Evolutionary conservation across 2,329 filamentous ascomycete genomes (phyloP).

Genomic region (Sclerotinia borealis): DNA sequence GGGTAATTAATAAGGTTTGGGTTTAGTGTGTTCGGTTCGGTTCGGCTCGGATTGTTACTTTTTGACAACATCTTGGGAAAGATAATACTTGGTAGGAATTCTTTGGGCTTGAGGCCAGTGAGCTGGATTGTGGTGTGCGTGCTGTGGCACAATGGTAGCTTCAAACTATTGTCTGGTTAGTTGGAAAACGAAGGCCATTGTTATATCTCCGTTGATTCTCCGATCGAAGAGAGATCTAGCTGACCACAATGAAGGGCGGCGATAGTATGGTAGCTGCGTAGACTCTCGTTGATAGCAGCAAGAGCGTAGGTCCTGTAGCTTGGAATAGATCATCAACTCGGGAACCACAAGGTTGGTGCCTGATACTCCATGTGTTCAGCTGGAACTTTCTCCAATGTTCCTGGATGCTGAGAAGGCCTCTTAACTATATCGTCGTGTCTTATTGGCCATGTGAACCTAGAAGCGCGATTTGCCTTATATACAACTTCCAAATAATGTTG

Average conservation of each 20-base stretch:
- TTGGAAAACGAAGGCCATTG: background rate
- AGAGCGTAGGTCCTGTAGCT: constrained; percentile 17
- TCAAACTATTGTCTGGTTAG: background rate
- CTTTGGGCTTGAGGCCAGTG: constrained; percentile 41
- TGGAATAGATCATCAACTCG: constrained; percentile 4
- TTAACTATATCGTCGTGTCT: no score
- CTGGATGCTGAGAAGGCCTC: constrained; percentile 15
- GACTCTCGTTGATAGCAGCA: constrained; percentile 21
- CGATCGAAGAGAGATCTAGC: background rate
- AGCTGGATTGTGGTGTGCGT: constrained; percentile 36
- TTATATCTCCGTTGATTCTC: no score
- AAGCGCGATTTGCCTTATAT: no score
- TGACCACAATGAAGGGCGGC: background rate
- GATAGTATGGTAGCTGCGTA: background rate
- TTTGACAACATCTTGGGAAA: no score
- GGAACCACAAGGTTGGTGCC: constrained; percentile 14
- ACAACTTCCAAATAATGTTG: no score
- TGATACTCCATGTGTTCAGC: constrained; percentile 20
- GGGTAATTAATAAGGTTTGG: background rate
- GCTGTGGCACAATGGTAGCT: background rate
- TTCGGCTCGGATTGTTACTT: background rate
- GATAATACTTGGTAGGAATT: constrained; percentile 44
- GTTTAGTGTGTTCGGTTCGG: background rate
- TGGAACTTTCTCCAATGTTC: constrained; percentile 13
- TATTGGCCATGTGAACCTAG: no score